These are phyloP conservation scores for Calonectria multiphialidica DNA, from an alignment of 2,329 filamentous ascomycete species.

Conservation along the genomic window DNA sequence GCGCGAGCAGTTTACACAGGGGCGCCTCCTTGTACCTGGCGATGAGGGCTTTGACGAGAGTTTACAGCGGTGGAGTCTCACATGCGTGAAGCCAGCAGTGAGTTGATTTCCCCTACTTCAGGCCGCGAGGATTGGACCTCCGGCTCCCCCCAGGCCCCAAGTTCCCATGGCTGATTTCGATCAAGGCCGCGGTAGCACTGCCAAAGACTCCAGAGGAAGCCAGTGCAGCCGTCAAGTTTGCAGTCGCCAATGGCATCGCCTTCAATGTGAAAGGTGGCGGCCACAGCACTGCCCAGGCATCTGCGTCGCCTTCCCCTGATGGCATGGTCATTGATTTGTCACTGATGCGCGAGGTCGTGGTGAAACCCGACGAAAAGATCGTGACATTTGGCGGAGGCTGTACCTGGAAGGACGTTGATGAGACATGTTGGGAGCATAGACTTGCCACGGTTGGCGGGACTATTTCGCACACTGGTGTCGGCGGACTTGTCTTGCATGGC, in stretches of 20 bases:
- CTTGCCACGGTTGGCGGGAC: slow-evolving; percentile 73
- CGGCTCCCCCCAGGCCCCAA: background rate
- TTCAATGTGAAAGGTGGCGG: slow-evolving; percentile 68
- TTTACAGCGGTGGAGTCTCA: slow-evolving; percentile 52
- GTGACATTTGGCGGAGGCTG: slow-evolving; percentile 65
- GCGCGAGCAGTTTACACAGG: slow-evolving; percentile 34
- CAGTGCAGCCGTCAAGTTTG: slow-evolving; percentile 57
- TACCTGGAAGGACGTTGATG: slow-evolving; percentile 67
- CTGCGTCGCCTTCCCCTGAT: slow-evolving; percentile 55
- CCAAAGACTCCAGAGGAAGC: slow-evolving; percentile 56
- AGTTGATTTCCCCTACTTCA: background rate
- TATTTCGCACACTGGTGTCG: slow-evolving; percentile 72
- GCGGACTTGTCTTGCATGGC: slow-evolving; percentile 68
- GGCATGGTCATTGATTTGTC: slow-evolving; percentile 69
- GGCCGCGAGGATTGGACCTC: background rate
- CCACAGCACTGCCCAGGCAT: slow-evolving; percentile 65
- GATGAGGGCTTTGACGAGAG: slow-evolving; percentile 50
- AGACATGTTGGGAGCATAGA: slow-evolving; percentile 59
- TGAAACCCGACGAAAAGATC: slow-evolving; percentile 58
- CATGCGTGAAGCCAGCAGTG: slow-evolving; percentile 51
- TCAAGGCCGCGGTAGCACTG: slow-evolving; percentile 58
- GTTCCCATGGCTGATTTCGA: slow-evolving; percentile 7
- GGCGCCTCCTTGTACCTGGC: slow-evolving; percentile 48
- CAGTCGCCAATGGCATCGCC: slow-evolving; percentile 56
- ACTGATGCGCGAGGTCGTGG: slow-evolving; percentile 61